Evolutionary conservation across 495 filamentous ascomycete genomes (phyloP).

Genomic region (Lichina pygmaea): DNA sequence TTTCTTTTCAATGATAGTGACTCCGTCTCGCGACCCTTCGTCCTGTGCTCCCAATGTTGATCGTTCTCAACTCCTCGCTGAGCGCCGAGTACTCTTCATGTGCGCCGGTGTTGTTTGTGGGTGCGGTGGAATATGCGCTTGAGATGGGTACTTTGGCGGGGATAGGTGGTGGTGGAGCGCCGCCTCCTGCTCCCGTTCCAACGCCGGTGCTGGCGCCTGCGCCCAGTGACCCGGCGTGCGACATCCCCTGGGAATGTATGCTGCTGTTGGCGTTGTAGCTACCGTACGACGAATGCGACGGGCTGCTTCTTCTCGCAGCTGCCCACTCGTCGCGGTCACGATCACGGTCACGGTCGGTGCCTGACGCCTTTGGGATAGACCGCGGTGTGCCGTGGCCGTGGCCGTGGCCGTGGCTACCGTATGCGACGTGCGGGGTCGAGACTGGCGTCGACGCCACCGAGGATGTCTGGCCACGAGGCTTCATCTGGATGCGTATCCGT

Average conservation of each 20-base stretch:
- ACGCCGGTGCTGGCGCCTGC: too few relatives aligned
- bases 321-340: too few relatives aligned
- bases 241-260: neutral
- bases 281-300: neutral
- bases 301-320: slow-evolving; percentile 1
- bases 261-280: neutral
- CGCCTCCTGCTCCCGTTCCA: too few relatives aligned
- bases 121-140: slow-evolving; percentile 8
- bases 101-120: too few relatives aligned
- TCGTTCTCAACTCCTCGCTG: slow-evolving; percentile 54
- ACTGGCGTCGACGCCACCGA: neutral
- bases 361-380: slow-evolving; percentile 2
- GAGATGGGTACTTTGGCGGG: slow-evolving; percentile 48
- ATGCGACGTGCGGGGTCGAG: neutral
- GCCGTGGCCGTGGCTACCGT: slow-evolving; percentile 2
- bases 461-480: slow-evolving; percentile 6
- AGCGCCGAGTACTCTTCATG: slow-evolving; percentile 25
- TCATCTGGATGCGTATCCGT: slow-evolving; percentile 38
- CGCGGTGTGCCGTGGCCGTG: slow-evolving; percentile 1
- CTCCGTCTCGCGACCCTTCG: slow-evolving; percentile 1
- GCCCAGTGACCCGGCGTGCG: slow-evolving; percentile 4
- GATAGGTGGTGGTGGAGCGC: slow-evolving; percentile 32
- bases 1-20: neutral
- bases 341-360: slow-evolving; percentile 2
- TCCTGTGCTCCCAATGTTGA: slow-evolving; percentile 40